Evolutionary conservation across 1,139 yeast species (phyloP), one percentile per base, ranked within the genome.

Genomic region (Scheffersomyces cryptocercus): DNA sequence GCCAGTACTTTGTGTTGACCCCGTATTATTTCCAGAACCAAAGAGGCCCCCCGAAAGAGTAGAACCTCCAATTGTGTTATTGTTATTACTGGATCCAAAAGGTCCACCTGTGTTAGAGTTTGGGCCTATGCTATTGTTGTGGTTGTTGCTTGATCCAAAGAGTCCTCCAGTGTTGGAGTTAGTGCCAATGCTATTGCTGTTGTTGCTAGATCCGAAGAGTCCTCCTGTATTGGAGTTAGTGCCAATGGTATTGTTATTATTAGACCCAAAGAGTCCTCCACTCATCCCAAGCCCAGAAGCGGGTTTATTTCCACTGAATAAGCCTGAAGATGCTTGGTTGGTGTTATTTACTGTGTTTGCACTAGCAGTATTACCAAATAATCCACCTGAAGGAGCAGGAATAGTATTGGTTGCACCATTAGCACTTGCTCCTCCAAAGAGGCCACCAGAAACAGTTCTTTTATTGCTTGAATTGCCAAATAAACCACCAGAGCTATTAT

Each of bases 401-500:
- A 42, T 34, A 20, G 40, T 14, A 16, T 12, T 20, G n/a, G 20
- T 28, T n/a, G 36, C 10, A 15, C 49, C 50, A 20, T 44, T 34
- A 5, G 39, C 28, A 4, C 42, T 32, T 32, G 36, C 36, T 36
- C 41, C 41, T 38, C 35, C 58, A 52, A 47, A 51, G 14, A 13
- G 14, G 14, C 14, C 14, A 13, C 14, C 14, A 13, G 14, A 13
- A 13, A 13, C 14, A 13, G 14, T 13, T 13, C 14, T 13, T 13
- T 13, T 13, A 13, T 13, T 13, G 14, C 14, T 13, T 2, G 53
- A 46, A 48, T 46, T 58, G 10, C 68, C 71, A 55, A 66, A 64
- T 24, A 67, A 48, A 2, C 68, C 65, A n/a, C 65, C 64, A 12
- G 54, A 29, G 44, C 37, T 26, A 38, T 24, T 36, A 35, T 40